Evolutionary conservation across 495 filamentous ascomycete genomes (phyloP).

Genomic region (Immersiella caudata): DNA sequence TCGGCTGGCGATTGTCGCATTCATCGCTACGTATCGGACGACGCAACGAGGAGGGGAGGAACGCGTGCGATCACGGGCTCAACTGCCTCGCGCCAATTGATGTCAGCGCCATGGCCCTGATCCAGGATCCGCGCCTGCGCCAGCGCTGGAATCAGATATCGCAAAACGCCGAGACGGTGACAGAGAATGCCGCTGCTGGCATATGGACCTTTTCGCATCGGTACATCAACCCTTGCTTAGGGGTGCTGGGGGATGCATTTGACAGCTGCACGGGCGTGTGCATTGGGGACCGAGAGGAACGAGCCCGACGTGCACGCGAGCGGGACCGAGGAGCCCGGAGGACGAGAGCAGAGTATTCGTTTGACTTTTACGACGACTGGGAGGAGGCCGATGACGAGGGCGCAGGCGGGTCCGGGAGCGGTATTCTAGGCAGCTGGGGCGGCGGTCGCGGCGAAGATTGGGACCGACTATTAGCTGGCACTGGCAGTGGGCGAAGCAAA

Average conservation of each 20-base stretch:
- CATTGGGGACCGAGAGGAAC: conserved; percentile 73
- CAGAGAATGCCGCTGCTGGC: conserved; percentile 83
- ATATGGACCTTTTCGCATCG: conserved; percentile 86
- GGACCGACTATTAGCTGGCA: conserved; percentile 82
- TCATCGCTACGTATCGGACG: background rate
- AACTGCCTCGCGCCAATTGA: background rate
- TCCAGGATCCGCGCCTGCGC: conserved; percentile 88
- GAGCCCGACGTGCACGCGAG: conserved; percentile 64
- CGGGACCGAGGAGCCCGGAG: conserved; percentile 53
- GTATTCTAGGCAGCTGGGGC: conserved; percentile 63
- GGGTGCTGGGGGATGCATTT: conserved; percentile 64
- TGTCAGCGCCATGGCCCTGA: conserved; percentile 50
- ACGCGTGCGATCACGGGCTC: background rate
- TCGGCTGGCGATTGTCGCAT: background rate
- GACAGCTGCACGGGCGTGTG: conserved; percentile 72
- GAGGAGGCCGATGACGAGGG: conserved; percentile 62
- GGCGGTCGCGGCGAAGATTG: conserved; percentile 79
- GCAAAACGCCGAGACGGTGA: conserved; percentile 88
- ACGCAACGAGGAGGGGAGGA: conserved; percentile 4
- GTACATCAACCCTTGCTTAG: conserved; percentile 82
- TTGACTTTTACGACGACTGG: conserved; percentile 99
- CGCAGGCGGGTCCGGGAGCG: conserved; percentile 43
- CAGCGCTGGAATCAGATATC: conserved; percentile 92
- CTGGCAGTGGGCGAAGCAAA: conserved; percentile 52
- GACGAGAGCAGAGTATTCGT: conserved; percentile 76